A percentile compares a stretch with the other conserved stretches of the same genome.
phyloP scores from a whole-genome alignment of 371 early-diverging fungal genomes.

The Funneliformis caledonium region DNA sequence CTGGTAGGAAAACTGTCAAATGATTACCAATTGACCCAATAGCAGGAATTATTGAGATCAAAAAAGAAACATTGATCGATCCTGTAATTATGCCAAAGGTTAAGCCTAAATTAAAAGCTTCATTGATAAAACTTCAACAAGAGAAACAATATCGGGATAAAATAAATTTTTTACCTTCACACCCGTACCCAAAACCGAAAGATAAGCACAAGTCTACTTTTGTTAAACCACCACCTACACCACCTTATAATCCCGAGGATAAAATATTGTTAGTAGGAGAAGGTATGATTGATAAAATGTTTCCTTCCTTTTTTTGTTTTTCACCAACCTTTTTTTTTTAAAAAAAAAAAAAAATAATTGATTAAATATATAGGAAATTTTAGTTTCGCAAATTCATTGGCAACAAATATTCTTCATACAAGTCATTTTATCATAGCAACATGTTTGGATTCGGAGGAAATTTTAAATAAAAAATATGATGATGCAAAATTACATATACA shows the following conservation, averaged over 20 bases:
- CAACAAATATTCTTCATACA: slow-evolving; percentile 56
- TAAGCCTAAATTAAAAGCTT: slow-evolving; percentile 31
- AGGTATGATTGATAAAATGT: slow-evolving; percentile 10
- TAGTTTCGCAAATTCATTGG: slow-evolving; percentile 78
- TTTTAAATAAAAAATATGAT: slow-evolving; percentile 74
- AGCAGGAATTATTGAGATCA: too few relatives aligned
- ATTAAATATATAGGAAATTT: slow-evolving; percentile 62
- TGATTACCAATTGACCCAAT: too few relatives aligned
- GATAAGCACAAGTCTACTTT: neutral
- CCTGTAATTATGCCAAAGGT: slow-evolving; percentile 27
- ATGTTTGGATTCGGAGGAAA: slow-evolving; percentile 72
- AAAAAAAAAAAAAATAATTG: neutral
- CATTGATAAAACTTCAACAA: slow-evolving; percentile 31
- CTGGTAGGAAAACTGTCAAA: too few relatives aligned
- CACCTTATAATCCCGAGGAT: slow-evolving; percentile 49
- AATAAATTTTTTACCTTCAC: neutral
- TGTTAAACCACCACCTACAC: slow-evolving; percentile 44
- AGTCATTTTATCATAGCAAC: slow-evolving; percentile 75
- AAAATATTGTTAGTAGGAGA: slow-evolving; percentile 40
- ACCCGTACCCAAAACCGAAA: neutral
- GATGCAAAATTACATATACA: slow-evolving; percentile 71
- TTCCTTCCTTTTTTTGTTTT: neutral
- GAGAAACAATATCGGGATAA: neutral
- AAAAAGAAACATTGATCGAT: neutral
- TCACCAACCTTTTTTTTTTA: neutral